Base-by-base conservation (phyloP, 2,329 filamentous ascomycete species). In the Drechslera avenae region DNA sequence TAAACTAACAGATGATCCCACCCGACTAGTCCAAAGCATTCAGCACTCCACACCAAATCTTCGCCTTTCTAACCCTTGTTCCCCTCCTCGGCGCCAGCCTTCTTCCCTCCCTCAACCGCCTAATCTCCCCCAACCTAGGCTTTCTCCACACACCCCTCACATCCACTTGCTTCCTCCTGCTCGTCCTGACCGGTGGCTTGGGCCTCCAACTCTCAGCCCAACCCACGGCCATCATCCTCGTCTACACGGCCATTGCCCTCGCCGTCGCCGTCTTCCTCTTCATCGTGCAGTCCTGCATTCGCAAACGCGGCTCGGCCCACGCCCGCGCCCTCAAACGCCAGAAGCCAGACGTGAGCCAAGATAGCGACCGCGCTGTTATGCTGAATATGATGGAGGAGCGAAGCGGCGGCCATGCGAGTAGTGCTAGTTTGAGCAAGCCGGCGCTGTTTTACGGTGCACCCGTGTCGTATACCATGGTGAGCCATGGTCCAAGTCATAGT, bases 61-160 rank as follows among this genome's bases (percentile, higher is more conserved):
- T 79, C 45, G 78, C 78, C 18, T 71, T 80, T 35, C 39, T 78
- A 32, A 39, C 92, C 81, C 50, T 73, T n/a, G 39, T 60, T n/a
- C 68, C 68, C 4, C 59, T 71, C 39, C 48, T 69, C 12, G 48
- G 69, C 5, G 46, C 63, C 3, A 49, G 57, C 21, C 4, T 67
- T 33, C 65, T 71, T 16, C 65, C 68, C 10, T 23, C 62, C 12
- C 58, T 57, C 54, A 6, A 36, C 67, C 55, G 39, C 77, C 69
- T 59, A 53, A 55, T 74, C 71, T 26, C 56, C 68, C 3, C 73
- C 75, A 48, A 70, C 73, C 57, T 73, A 75, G 62, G 63, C 69
- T 41, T 75, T 69, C 48, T 74, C 73, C 56, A 66, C 55, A 59
- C 56, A 0, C 67, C 66, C 17, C 58, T 79, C 36, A 45, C 91